A percentile compares a stretch with the other conserved stretches of the same genome.
These are phyloP conservation scores for Bertia moriformis DNA, from an alignment of 2,329 filamentous ascomycete species.

Conservation along the genomic window DNA sequence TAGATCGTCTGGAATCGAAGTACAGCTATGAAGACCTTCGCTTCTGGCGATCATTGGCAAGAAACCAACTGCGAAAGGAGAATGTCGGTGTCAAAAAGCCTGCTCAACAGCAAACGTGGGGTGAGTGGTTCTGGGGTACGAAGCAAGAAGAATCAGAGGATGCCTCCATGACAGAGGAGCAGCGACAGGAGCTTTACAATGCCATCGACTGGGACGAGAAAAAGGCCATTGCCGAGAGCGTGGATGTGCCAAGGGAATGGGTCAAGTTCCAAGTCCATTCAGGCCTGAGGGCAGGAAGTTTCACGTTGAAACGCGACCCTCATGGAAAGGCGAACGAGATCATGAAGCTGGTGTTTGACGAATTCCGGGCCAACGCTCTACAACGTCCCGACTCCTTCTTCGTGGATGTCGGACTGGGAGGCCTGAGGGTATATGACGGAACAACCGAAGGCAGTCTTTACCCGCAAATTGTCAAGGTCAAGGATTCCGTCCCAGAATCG, in stretches of 20 bases:
- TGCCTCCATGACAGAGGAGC: constrained; percentile 82
- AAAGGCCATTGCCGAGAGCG: constrained; percentile 68
- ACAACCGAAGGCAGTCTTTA: constrained; percentile 84
- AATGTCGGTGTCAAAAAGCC: constrained; percentile 75
- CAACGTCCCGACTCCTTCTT: constrained; percentile 85
- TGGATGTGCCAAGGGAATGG: constrained; percentile 80
- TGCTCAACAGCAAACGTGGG: constrained; percentile 25
- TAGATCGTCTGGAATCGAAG: constrained; percentile 71
- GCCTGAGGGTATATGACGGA: constrained; percentile 86
- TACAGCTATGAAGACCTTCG: constrained; percentile 86
- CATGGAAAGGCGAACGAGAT: constrained; percentile 69
- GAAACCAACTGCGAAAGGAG: constrained; percentile 90
- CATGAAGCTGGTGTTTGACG: constrained; percentile 82
- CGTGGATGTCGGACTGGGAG: constrained; percentile 77
- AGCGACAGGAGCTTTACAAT: constrained; percentile 89
- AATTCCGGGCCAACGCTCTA: constrained; percentile 78
- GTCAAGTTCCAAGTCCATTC: constrained; percentile 87
- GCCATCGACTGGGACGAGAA: constrained; percentile 99
- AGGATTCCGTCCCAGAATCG: constrained; percentile 52
- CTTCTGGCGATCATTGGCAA: constrained; percentile 89
- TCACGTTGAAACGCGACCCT: constrained; percentile 76
- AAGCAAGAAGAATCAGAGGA: constrained; percentile 52
- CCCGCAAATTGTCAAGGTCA: constrained; percentile 89
- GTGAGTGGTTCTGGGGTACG: constrained; percentile 54
- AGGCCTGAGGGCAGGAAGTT: constrained; percentile 87